Conservation (phyloP, 768 basidiomycete species). For the Macrolepiota albuminosa region DNA sequence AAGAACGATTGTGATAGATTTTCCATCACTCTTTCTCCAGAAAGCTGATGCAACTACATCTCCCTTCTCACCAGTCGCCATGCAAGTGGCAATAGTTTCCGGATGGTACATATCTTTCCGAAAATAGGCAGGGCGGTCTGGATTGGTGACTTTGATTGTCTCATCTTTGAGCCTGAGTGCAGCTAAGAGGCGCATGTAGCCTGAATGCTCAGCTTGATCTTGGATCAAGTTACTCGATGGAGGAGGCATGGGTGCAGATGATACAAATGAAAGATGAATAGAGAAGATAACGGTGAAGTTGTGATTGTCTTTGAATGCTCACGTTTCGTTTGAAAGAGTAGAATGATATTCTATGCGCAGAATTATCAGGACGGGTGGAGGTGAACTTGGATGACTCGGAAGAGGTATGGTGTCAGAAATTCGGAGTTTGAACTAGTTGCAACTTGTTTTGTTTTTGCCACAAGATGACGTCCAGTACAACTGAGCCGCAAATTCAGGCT, state of each 20-base stretch:
- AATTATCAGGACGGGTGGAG: no score
- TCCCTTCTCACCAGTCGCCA: not conserved
- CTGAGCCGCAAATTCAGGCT: no score
- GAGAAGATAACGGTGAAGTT: no score
- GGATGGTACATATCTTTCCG: not conserved
- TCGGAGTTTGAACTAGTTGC: no score
- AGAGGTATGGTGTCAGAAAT: no score
- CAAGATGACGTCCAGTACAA: no score
- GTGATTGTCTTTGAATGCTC: no score
- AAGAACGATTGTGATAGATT: not conserved
- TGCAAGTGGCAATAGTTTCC: not conserved
- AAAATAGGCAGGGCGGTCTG: no score
- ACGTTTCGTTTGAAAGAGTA: no score
- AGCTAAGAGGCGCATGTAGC: not conserved
- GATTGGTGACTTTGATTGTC: not conserved
- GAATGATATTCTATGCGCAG: no score
- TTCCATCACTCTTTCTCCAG: not conserved
- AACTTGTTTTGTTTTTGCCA: no score
- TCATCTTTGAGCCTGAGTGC: not conserved
- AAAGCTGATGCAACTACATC: not conserved
- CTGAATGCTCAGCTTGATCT: not conserved
- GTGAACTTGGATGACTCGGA: no score
- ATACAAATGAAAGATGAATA: not conserved
- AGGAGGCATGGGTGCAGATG: not conserved
- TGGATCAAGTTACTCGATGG: not conserved